Percentiles rank a stretch among this genome's conserved stretches.
These are phyloP conservation scores for Coprinopsis marcescibilis DNA, from an alignment of 768 basidiomycete species.

Conservation along the genomic window DNA sequence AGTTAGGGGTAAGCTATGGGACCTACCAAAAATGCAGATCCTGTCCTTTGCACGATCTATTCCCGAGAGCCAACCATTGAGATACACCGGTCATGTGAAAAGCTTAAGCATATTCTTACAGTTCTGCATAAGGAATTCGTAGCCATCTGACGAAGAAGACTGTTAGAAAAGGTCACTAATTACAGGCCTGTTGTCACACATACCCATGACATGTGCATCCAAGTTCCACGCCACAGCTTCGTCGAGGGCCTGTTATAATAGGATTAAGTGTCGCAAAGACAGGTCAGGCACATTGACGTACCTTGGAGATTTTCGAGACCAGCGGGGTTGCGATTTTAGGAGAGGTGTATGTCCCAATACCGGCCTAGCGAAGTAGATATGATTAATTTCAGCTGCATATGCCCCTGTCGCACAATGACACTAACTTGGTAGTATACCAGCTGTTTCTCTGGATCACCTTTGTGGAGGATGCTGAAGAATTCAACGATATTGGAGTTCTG, in stretches of 20 bases:
- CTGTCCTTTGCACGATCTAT: slow-evolving; percentile 42
- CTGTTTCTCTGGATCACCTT: slow-evolving; percentile 29
- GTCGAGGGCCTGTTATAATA: slow-evolving; percentile 29
- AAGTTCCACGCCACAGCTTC: slow-evolving; percentile 44
- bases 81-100: neutral
- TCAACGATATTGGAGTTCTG: slow-evolving; percentile 39
- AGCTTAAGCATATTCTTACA: slow-evolving; percentile 28
- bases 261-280: neutral
- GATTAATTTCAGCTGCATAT: no score
- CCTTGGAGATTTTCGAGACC: slow-evolving; percentile 38
- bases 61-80: neutral
- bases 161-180: neutral
- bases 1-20: neutral
- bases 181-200: no score
- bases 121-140: slow-evolving; percentile 57
- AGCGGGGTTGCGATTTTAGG: slow-evolving; percentile 40
- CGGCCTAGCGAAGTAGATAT: slow-evolving; percentile 38
- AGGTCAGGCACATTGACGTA: slow-evolving; percentile 8
- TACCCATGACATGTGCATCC: slow-evolving; percentile 47
- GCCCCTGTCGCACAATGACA: neutral
- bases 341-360: slow-evolving; percentile 47
- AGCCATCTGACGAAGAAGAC: slow-evolving; percentile 32
- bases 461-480: slow-evolving; percentile 30
- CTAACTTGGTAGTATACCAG: slow-evolving; percentile 32
- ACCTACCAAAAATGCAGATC: slow-evolving; percentile 53